Base-by-base conservation (phyloP, 805 yeast species). In the Dipodascopsis uninucleata region DNA sequence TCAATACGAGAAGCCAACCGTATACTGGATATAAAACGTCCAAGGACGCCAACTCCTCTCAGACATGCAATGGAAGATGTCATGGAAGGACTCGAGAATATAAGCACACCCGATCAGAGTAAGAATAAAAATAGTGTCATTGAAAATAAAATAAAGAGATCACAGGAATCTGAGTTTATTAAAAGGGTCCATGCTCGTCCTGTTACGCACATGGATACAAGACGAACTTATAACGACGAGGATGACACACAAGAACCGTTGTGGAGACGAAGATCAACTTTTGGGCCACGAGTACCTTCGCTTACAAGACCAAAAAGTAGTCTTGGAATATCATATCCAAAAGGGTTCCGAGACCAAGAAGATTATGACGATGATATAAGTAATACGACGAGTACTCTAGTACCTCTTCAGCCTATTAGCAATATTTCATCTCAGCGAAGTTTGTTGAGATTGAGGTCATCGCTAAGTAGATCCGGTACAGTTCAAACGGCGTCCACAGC, bases 41-140 rank as follows among this genome's bases (percentile, higher is more conserved):
- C 17, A 14, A 33, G 61, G 10, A 60, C 63, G 1, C 63, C 62
- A 3, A 60, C 65, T 2, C 67, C 67, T 6, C 44, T 63, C 24
- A 36, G 63, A 26, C 52, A 48, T 34, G 67, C 66, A n/a, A 58
- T 63, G 61, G 64, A 61, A 23, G 63, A 60, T 36, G 66, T 63
- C 4, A 45, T 61, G 36, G 57, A 52, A 17, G 55, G 62, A 9
- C 47, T 63, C 14, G 63, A 64, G 31, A 53, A 49, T 18, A 40
- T 63, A 60, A n/a, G n/a, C n/a, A n/a, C n/a, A n/a, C n/a, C n/a
- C n/a, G n/a, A n/a, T n/a, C n/a, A n/a, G n/a, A n/a, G n/a, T n/a
- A n/a, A n/a, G n/a, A n/a, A n/a, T n/a, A n/a, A n/a, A n/a, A n/a
- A n/a, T n/a, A n/a, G n/a, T n/a, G n/a, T n/a, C n/a, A n/a, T n/a